Evolutionary conservation across 192 early-diverging fungal genomes (phyloP), one percentile per base, ranked within the genome.

Genomic region (Entomortierella lignicola): DNA sequence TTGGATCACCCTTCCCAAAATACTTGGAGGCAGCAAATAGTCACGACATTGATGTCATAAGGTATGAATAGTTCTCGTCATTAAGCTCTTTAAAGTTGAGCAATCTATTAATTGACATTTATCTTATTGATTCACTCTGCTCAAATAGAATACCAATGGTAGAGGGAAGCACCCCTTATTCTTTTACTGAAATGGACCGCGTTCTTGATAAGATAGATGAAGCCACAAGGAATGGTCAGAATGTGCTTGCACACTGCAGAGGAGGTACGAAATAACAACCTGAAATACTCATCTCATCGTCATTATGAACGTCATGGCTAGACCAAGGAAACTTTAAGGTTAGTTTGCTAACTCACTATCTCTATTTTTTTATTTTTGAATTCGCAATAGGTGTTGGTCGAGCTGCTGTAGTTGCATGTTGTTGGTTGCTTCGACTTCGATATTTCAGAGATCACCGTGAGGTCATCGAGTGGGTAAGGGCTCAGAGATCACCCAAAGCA

Each of bases 401-500:
- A 41, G 93, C 93, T 13, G 93, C 90, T 3, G 62, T 94, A n/a
- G 83, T 94, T 47, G 93, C 92, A 0, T 92, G 91, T 66, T 94
- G 93, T 54, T 91, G 88, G 82, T 65, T 94, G 41, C 57, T 94
- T 13, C 67, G 89, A 26, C 84, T 83, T 30, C 68, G 74, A 15
- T 89, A 85, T 34, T 89, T 87, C 58, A 57, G 42, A 21, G 64
- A 71, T 18, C 83, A 88, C 26, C 77, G 83, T 32, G 81, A 83
- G 7, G 89, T 89, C 30, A 86, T 94, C n/a, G 80, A 69, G 25
- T 81, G 81, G 62, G 83, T 94, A 11, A 70, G 92, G 47, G 62
- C 80, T 26, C 83, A 90, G 10, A 71, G 92, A 42, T 88, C 87
- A 31, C 80, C 87, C 18, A 93, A 92, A 61, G 90, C 91, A 3